Conservation (phyloP, 2,329 filamentous ascomycete genomes). For the Furcasterigmium sp. region DNA sequence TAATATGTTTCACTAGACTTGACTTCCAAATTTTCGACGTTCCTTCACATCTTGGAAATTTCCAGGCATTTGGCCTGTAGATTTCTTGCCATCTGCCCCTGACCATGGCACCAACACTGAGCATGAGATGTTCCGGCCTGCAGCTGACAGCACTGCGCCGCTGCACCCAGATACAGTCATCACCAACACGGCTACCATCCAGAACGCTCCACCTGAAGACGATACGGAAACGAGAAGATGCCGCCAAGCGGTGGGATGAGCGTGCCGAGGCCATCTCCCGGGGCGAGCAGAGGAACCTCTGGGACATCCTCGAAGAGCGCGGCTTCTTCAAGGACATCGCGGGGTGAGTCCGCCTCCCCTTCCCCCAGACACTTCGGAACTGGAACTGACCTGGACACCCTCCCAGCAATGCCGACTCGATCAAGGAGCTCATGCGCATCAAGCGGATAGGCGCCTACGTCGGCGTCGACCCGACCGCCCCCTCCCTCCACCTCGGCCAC, state of each 20-base stretch:
- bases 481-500: conserved; percentile 76
- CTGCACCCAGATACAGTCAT: conserved; percentile 6
- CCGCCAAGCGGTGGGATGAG: conserved; percentile 40
- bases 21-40: too few species aligned
- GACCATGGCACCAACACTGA: neutral
- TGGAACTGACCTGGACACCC: neutral
- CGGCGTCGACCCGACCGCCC: conserved; percentile 76
- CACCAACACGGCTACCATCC: conserved; percentile 11
- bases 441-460: conserved; percentile 71
- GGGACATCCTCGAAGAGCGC: conserved; percentile 63
- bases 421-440: conserved; percentile 58
- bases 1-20: neutral
- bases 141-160: neutral
- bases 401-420: conserved; percentile 14
- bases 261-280: conserved; percentile 40
- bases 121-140: neutral
- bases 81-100: too few species aligned
- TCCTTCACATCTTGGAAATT: too few species aligned
- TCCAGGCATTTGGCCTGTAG: too few species aligned
- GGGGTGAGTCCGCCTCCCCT: conserved; percentile 47
- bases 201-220: conserved; percentile 36
- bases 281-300: conserved; percentile 48
- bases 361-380: neutral
- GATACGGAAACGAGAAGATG: conserved; percentile 35
- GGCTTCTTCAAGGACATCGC: conserved; percentile 71